A percentile compares a stretch with the other conserved stretches of the same genome.
Evolutionary conservation across 345 rosid genomes (phyloP).

Genomic region (Hibiscus tridactylites): DNA sequence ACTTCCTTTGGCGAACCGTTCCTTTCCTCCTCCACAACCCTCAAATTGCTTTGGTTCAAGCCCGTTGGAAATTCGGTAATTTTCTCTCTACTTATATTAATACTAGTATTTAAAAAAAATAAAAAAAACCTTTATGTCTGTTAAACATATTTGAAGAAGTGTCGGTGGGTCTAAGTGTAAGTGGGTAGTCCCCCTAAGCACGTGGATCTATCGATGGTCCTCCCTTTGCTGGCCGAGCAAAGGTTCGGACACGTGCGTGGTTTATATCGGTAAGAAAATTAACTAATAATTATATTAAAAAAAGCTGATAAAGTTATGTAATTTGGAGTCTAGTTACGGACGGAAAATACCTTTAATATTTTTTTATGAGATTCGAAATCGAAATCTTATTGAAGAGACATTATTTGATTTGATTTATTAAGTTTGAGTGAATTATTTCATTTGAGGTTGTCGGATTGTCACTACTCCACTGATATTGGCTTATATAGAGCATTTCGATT

Average conservation of each 20-base stretch:
- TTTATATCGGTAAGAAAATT: not conserved
- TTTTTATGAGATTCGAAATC: too few species aligned
- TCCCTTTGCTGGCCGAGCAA: conserved; percentile 9
- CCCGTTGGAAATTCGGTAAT: conserved; percentile 98
- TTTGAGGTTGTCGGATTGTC: too few species aligned
- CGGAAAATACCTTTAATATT: too few species aligned
- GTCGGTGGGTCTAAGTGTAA: conserved; percentile 55
- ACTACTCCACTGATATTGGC: too few species aligned
- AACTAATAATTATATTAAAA: not conserved
- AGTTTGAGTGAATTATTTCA: too few species aligned
- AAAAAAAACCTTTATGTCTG: not conserved
- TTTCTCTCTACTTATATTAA: too few species aligned
- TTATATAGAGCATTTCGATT: too few species aligned
- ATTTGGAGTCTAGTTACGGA: not conserved
- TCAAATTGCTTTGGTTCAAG: conserved; percentile 67
- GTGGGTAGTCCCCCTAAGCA: conserved; percentile 14
- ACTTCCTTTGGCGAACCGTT: conserved; percentile 75
- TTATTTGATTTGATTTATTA: too few species aligned
- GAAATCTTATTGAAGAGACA: too few species aligned
- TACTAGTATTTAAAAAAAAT: too few species aligned
- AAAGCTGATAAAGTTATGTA: not conserved
- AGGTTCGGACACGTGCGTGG: conserved; percentile 14
- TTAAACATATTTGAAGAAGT: conserved; percentile 11
- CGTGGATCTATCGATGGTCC: conserved; percentile 9
- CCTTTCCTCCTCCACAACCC: conserved; percentile 81